Percentiles rank a stretch among this genome's conserved stretches.
phyloP scores from a whole-genome alignment of 495 filamentous ascomycete genomes.

The Penicillium egyptiacum region DNA sequence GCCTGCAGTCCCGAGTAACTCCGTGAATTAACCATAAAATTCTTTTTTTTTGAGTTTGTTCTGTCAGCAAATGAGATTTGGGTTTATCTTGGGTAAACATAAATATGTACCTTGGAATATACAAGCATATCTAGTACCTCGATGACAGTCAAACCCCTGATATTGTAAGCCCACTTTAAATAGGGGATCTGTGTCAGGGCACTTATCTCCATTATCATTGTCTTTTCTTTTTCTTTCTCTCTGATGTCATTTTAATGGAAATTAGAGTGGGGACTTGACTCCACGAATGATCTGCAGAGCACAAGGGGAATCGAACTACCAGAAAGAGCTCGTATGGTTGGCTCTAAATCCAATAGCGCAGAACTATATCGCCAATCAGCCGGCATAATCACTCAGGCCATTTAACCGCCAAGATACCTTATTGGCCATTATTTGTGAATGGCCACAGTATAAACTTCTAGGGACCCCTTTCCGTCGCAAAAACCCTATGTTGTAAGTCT shows the following conservation, averaged over 20 bases:
- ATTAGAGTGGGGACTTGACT: constrained; percentile 7
- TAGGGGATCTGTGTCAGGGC: neutral
- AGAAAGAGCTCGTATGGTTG: neutral
- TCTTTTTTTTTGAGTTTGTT: neutral
- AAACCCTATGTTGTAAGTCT: neutral
- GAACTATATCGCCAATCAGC: constrained; percentile 4
- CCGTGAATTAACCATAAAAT: constrained; percentile 10
- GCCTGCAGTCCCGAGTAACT: constrained; percentile 1
- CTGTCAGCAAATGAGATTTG: no score
- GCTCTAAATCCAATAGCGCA: neutral
- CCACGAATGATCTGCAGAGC: constrained; percentile 7
- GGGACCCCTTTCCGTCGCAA: neutral
- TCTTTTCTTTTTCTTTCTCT: neutral
- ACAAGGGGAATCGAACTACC: neutral
- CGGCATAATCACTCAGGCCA: neutral
- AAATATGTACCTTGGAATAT: no score
- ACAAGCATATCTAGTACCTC: neutral
- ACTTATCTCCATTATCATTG: neutral
- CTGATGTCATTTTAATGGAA: constrained; percentile 8
- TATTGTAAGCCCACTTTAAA: neutral
- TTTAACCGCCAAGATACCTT: neutral
- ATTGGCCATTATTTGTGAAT: neutral
- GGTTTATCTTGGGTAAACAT: no score
- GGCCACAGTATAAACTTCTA: neutral
- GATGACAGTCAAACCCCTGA: neutral